These are phyloP conservation scores for Arachis monticola DNA, from an alignment of 331 rosid genomes.

Conservation along the genomic window DNA sequence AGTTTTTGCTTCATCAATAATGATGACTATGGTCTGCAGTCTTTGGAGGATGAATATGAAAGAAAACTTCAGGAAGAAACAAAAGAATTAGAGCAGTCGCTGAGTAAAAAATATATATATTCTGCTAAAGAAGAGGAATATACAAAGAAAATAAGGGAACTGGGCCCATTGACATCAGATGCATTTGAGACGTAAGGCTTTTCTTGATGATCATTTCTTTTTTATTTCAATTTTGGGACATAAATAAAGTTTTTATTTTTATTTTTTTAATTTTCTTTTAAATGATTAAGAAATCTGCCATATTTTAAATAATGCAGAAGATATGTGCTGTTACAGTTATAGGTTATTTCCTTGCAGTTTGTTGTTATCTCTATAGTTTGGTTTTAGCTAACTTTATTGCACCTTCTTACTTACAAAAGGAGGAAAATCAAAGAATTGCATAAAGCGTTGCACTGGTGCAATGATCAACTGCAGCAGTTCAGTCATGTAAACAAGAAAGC, in stretches of 20 bases:
- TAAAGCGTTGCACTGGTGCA: slow-evolving; percentile 89
- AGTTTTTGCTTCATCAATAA: slow-evolving; percentile 41
- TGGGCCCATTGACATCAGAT: slow-evolving; percentile 93
- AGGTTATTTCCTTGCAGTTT: background rate
- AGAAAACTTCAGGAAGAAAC: slow-evolving; percentile 94
- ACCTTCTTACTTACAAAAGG: slow-evolving; percentile 67
- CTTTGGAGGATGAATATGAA: slow-evolving; percentile 80
- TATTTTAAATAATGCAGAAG: slow-evolving; percentile 16
- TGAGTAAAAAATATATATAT: slow-evolving; percentile 68
- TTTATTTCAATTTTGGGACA: background rate
- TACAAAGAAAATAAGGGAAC: slow-evolving; percentile 84
- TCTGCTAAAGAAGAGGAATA: slow-evolving; percentile 88
- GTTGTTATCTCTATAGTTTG: background rate
- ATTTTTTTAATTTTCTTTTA: background rate
- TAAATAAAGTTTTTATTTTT: background rate
- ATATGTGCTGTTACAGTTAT: slow-evolving; percentile 22
- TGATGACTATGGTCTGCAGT: slow-evolving; percentile 56
- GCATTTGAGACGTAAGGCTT: slow-evolving; percentile 85
- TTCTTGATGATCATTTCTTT: background rate
- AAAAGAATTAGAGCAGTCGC: slow-evolving; percentile 82
- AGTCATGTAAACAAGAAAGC: slow-evolving; percentile 99
- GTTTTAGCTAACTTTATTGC: slow-evolving; percentile 16
- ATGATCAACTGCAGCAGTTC: slow-evolving; percentile 83
- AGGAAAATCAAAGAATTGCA: slow-evolving; percentile 81
- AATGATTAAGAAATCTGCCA: slow-evolving; percentile 13